Conservation (phyloP, 208 protist species). For the Giardia duodenalis region DNA sequence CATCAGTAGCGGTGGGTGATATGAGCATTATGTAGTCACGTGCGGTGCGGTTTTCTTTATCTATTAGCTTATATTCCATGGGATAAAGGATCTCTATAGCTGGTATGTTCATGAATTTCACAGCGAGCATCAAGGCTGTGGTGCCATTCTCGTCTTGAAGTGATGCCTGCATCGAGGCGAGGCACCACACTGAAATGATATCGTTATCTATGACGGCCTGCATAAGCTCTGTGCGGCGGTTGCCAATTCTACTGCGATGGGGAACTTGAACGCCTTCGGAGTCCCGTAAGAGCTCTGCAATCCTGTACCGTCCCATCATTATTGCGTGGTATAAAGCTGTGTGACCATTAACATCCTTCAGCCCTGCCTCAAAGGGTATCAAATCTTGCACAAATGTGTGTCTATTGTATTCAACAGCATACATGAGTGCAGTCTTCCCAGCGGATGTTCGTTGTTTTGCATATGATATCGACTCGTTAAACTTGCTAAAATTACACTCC, state of each 20-base stretch:
- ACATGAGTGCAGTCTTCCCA: conserved; percentile 18
- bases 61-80: not conserved
- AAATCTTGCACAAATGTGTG: not conserved
- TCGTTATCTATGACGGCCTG: not conserved
- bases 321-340: not conserved
- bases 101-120: not conserved
- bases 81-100: not conserved
- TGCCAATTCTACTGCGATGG: not conserved
- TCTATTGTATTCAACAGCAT: not conserved
- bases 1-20: not conserved
- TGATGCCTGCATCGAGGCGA: not conserved
- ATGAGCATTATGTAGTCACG: not conserved
- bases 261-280: not conserved
- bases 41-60: not conserved
- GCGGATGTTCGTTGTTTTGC: not conserved
- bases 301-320: not conserved
- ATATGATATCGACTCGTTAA: not conserved
- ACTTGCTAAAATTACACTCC: not conserved
- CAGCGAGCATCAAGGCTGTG: conserved; percentile 16
- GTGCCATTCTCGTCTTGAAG: conserved; percentile 1
- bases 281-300: not conserved
- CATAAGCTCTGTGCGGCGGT: not conserved
- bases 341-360: not conserved
- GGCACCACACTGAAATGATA: not conserved
- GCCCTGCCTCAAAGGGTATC: not conserved